phyloP scores from a whole-genome alignment of 805 yeast genomes.

The Kodamaea lidongshanica region DNA sequence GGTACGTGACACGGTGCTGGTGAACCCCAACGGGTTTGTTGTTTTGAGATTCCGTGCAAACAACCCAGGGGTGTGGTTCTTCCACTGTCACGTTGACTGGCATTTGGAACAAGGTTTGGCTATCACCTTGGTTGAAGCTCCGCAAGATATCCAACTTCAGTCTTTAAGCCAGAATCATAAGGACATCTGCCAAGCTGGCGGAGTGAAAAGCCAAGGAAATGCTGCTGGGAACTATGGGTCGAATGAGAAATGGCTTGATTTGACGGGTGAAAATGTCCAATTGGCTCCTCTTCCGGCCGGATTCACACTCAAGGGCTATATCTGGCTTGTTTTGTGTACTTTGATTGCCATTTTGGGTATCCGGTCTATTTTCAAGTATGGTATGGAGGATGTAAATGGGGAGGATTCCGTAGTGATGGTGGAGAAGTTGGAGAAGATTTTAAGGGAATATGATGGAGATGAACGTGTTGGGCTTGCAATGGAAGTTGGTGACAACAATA shows the following conservation, averaged over 20 bases:
- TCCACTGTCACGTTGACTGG: slow-evolving; percentile 90
- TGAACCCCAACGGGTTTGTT: slow-evolving; percentile 61
- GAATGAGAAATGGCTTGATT: slow-evolving; percentile 41
- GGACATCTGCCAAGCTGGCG: slow-evolving; percentile 42
- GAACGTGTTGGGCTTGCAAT: no score
- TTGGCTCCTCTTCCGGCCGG: slow-evolving; percentile 61
- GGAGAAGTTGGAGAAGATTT: slow-evolving; percentile 23
- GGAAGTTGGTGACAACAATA: no score
- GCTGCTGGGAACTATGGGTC: slow-evolving; percentile 56
- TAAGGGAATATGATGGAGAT: slow-evolving; percentile 18
- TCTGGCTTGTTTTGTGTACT: slow-evolving; percentile 53
- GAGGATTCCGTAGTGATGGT: slow-evolving; percentile 44
- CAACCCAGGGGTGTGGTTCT: slow-evolving; percentile 92
- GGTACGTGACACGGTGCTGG: slow-evolving; percentile 64
- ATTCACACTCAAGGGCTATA: slow-evolving; percentile 63
- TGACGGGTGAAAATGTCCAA: slow-evolving; percentile 57
- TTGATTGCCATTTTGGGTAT: slow-evolving; percentile 56
- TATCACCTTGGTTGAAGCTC: slow-evolving; percentile 65
- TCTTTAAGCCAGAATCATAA: slow-evolving; percentile 43
- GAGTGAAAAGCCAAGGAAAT: slow-evolving; percentile 50
- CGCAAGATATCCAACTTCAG: slow-evolving; percentile 40
- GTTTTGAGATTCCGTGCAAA: slow-evolving; percentile 71
- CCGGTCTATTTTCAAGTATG: slow-evolving; percentile 53
- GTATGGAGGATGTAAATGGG: slow-evolving; percentile 54
- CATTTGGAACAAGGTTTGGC: slow-evolving; percentile 81